Evolutionary conservation across 352 stramenopile species (phyloP).

Genomic region (Albugo laibachii): DNA sequence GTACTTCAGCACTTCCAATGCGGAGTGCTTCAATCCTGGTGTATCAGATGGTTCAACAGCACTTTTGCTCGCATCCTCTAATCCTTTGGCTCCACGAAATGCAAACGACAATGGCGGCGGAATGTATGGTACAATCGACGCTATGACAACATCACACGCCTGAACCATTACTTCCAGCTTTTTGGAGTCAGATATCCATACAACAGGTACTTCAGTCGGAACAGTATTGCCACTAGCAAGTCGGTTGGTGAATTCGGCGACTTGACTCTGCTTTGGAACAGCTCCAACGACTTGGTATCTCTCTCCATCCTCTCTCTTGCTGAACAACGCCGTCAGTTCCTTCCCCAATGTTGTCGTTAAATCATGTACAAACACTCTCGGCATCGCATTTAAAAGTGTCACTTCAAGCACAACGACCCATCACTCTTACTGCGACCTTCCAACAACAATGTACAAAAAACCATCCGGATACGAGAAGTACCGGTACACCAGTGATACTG

Average conservation of each 20-base stretch:
- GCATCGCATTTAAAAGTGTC: conserved; percentile 2
- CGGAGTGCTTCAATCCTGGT: too few species aligned
- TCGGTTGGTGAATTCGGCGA: conserved; percentile 21
- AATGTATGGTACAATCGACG: conserved; percentile 12
- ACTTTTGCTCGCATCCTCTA: conserved; percentile 14
- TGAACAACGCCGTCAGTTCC: conserved; percentile 27
- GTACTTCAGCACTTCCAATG: too few species aligned
- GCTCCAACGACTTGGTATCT: conserved; percentile 22
- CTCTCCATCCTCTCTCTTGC: conserved; percentile 34
- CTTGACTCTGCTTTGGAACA: conserved; percentile 20
- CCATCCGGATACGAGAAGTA: conserved; percentile 51
- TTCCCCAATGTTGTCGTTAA: conserved; percentile 32
- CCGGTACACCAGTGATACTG: conserved; percentile 38
- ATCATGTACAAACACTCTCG: conserved; percentile 62
- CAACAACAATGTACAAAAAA: conserved; percentile 34
- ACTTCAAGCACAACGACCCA: too few species aligned
- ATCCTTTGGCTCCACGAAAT: conserved; percentile 2
- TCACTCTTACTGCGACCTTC: too few species aligned
- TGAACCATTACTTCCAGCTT: conserved; percentile 32
- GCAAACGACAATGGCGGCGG: neutral
- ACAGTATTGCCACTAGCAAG: conserved; percentile 26
- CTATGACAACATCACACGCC: conserved; percentile 26
- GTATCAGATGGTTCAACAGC: neutral
- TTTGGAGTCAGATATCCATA: conserved; percentile 19
- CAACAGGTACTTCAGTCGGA: conserved; percentile 32